Conservation (phyloP, 2,329 filamentous ascomycete species). For the Arthrinium phaeospermum region DNA sequence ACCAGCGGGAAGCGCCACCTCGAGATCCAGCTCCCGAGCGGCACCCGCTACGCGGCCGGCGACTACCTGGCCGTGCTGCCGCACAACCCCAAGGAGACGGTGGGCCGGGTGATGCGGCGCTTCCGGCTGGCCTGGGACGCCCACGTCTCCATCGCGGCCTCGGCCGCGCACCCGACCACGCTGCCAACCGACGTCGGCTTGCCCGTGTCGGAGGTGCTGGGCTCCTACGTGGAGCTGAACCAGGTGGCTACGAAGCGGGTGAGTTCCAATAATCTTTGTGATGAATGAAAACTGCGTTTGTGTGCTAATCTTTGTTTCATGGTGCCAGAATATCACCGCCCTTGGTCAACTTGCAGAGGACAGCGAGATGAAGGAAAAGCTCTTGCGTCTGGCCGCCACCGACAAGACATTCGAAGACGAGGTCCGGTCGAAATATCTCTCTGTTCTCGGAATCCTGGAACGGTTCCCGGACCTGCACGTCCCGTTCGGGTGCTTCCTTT, state of each 20-base stretch:
- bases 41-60: constrained; percentile 70
- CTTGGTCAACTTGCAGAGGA: constrained; percentile 37
- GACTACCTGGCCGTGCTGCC: constrained; percentile 80
- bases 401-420: constrained; percentile 51
- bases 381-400: constrained; percentile 53
- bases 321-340: constrained; percentile 45
- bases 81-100: constrained; percentile 66
- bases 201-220: constrained; percentile 67
- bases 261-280: not conserved
- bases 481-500: constrained; percentile 70
- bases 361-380: constrained; percentile 39
- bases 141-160: constrained; percentile 62
- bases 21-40: constrained; percentile 69
- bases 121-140: constrained; percentile 75
- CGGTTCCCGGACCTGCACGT: constrained; percentile 64
- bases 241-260: constrained; percentile 74
- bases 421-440: constrained; percentile 62
- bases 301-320: too few species aligned
- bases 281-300: not conserved
- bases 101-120: constrained; percentile 67
- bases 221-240: constrained; percentile 74
- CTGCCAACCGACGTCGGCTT: constrained; percentile 63
- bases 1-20: constrained; percentile 66
- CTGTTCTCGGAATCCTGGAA: constrained; percentile 73
- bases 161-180: constrained; percentile 47